phyloP scores from a whole-genome alignment of 805 yeast genomes.

The Cyberlindnera veronae region DNA sequence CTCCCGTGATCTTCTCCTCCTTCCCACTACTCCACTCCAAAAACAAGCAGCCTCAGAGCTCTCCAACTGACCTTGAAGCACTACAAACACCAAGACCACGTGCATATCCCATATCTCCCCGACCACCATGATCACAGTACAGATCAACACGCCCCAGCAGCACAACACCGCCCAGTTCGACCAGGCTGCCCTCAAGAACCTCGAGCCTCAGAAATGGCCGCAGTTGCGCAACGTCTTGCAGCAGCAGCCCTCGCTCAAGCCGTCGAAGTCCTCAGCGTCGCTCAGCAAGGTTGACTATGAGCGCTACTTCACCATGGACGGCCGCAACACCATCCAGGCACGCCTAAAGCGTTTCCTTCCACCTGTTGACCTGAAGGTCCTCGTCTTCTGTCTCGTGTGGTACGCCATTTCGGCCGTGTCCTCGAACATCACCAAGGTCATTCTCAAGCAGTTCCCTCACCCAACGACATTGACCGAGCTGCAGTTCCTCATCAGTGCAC shows the following conservation, averaged over 20 bases:
- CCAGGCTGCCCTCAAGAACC: slow-evolving; percentile 8
- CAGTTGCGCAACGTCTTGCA: slow-evolving; percentile 3
- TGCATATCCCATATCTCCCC: not conserved
- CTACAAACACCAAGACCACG: not conserved
- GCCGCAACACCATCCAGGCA: slow-evolving; percentile 12
- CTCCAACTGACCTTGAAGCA: too few relatives aligned
- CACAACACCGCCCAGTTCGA: slow-evolving; percentile 11
- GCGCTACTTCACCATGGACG: slow-evolving; percentile 22
- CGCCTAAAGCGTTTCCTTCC: slow-evolving; percentile 26
- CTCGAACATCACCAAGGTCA: slow-evolving; percentile 75
- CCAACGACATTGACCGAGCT: slow-evolving; percentile 89
- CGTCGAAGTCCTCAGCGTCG: slow-evolving; percentile 26
- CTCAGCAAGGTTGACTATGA: slow-evolving; percentile 24
- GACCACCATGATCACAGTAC: slow-evolving; percentile 17
- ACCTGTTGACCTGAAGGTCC: slow-evolving; percentile 40
- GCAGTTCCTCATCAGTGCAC: slow-evolving; percentile 74
- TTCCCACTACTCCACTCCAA: too few relatives aligned
- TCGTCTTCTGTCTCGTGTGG: slow-evolving; percentile 68
- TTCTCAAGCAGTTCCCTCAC: slow-evolving; percentile 62
- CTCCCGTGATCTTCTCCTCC: not conserved
- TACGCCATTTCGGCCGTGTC: slow-evolving; percentile 77
- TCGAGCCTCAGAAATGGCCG: slow-evolving; percentile 8
- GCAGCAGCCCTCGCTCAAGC: slow-evolving; percentile 17
- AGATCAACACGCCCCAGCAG: slow-evolving; percentile 13
- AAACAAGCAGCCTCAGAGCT: too few relatives aligned